Evolutionary conservation across 805 yeast species (phyloP), one percentile per base, ranked within the genome.

Genomic region (Jamesozyma lodderae): DNA sequence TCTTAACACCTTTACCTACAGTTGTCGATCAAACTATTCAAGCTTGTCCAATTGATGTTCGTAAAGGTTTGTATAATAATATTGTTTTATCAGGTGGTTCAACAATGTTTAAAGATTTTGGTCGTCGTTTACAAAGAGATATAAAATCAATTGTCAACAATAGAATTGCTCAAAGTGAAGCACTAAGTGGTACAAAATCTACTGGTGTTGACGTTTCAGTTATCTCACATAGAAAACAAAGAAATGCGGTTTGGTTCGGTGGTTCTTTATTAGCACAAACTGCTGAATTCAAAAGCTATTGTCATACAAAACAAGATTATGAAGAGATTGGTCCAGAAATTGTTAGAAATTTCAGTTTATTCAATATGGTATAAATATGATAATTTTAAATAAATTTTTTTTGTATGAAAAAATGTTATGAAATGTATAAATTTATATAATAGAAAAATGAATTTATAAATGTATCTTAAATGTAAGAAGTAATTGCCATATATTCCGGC

Each of bases 221-320:
- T 44, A 88, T 92, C 48, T 78, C 94, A 21, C 99, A 92, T 68
- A 87, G 90, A 69, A 83, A 92, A 66, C 99, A 92, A 69, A 77
- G 96, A 62, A 86, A 92, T 57, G 99, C 99, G 3, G 99, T 92
- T 42, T 92, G 99, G 99, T 92, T 90, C 60, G 99, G 99, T 52
- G 99, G 99, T 49, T 83, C 95, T 16, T 68, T 92, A 50, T 72
- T 92, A 58, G 97, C 99, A 1, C 97, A 90, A 68, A 92, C 99
- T 9, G 79, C 94, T 17, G 98, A 92, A 66, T 92, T 92, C 68
- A 85, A 82, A 64, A 78, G 94, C 62, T 88, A 88, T 64, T 92
- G 97, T 62, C 92, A 92, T 68, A 90, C 98, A 18, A 92, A 92
- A 68, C 80, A 81, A 57, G 98, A 92, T 58, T 92, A 92, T 63